Evolutionary conservation across 73 alveolate genomes (phyloP).

Genomic region (Paramecium primaurelia): DNA sequence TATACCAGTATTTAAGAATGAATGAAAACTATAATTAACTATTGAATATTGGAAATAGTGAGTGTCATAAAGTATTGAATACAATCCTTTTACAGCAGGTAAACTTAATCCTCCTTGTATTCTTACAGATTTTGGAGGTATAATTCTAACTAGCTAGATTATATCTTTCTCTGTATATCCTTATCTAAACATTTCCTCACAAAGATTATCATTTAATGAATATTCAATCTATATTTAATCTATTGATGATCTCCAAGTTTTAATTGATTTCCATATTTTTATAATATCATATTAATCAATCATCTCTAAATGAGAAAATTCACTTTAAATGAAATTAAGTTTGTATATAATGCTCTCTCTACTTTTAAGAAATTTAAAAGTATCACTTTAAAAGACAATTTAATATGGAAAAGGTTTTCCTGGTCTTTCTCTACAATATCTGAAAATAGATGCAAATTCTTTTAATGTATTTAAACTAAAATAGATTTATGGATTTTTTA

Average conservation of each 20-base stretch:
- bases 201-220: slow-evolving; percentile 8
- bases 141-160: background rate
- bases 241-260: background rate
- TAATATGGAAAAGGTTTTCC: background rate
- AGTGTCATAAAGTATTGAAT: background rate
- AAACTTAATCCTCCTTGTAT: background rate
- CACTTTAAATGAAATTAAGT: background rate
- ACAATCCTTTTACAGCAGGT: background rate
- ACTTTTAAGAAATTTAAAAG: background rate
- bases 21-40: background rate
- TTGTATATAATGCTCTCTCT: background rate
- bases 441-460: background rate
- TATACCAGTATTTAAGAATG: slow-evolving; percentile 9
- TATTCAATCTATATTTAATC: background rate
- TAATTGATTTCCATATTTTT: background rate
- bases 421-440: background rate
- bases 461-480: background rate
- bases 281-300: background rate
- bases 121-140: background rate
- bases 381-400: background rate
- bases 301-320: background rate
- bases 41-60: background rate
- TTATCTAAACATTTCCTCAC: background rate
- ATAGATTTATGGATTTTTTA: background rate
- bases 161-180: background rate